phyloP scores from a whole-genome alignment of 2,329 filamentous ascomycete genomes.

The Pseudogymnoascus sp. region DNA sequence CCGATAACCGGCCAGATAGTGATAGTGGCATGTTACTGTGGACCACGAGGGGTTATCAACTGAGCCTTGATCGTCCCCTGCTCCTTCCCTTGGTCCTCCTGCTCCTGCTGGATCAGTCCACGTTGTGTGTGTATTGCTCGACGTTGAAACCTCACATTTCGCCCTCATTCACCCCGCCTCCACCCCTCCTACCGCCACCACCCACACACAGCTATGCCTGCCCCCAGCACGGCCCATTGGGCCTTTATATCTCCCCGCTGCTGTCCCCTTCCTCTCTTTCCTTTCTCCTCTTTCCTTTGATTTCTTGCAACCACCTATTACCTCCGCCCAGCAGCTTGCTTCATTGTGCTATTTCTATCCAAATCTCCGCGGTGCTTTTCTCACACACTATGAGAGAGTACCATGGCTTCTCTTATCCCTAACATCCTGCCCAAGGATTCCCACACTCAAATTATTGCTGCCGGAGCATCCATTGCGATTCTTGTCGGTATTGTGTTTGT shows the following conservation, averaged over 20 bases:
- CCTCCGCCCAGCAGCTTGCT: background rate
- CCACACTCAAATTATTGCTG: slow-evolving; percentile 45
- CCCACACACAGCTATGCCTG: slow-evolving; percentile 1
- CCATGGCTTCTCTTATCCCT: slow-evolving; percentile 67
- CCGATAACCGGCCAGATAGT: slow-evolving; percentile 5
- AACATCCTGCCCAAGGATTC: slow-evolving; percentile 45
- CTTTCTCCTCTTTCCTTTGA: background rate
- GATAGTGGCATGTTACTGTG: background rate
- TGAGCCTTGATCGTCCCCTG: background rate
- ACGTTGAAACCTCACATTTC: background rate
- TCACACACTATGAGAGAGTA: slow-evolving; percentile 55
- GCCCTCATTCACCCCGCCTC: background rate
- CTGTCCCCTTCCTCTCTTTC: background rate
- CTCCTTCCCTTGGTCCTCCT: background rate
- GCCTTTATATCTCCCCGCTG: background rate
- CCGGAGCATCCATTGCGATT: slow-evolving; percentile 46
- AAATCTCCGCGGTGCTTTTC: background rate
- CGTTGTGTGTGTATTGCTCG: slow-evolving; percentile 9
- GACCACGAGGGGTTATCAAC: background rate
- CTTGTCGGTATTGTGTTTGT: slow-evolving; percentile 47
- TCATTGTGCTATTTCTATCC: background rate
- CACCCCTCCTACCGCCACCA: slow-evolving; percentile 3
- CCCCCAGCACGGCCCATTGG: background rate
- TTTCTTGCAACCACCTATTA: background rate
- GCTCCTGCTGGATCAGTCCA: background rate